A percentile compares a stretch with the other conserved stretches of the same genome.
Evolutionary conservation across 345 rosid genomes (phyloP).

Genomic region (Eucalyptus pauciflora): DNA sequence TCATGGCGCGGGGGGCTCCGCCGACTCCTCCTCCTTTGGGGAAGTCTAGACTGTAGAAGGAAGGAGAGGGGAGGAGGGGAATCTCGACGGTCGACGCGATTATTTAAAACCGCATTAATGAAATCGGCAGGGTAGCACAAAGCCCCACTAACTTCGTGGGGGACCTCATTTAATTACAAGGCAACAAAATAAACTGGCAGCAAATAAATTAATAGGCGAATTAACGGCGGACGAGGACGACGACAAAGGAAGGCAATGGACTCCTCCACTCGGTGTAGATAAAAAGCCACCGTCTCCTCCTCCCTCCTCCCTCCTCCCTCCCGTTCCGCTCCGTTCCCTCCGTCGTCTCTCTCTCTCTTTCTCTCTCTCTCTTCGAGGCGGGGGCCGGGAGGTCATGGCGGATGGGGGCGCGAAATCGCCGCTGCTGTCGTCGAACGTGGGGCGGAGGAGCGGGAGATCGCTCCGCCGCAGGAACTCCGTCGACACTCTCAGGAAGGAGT

Average conservation of each 20-base stretch:
- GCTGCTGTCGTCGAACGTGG: slow-evolving; percentile 1
- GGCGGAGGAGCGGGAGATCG: background rate
- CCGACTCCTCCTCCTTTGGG: background rate
- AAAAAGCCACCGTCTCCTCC: background rate
- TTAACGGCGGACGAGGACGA: background rate
- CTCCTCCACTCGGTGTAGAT: background rate
- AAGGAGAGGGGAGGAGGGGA: background rate
- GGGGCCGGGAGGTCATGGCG: slow-evolving; percentile 5
- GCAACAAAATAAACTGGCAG: background rate
- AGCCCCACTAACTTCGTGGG: background rate
- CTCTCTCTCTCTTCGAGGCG: background rate
- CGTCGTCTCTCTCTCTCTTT: too few species aligned
- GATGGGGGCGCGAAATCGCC: slow-evolving; percentile 8
- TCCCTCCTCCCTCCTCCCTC: background rate
- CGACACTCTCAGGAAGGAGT: slow-evolving; percentile 25
- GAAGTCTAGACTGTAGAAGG: background rate
- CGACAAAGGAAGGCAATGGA: background rate
- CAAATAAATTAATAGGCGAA: background rate
- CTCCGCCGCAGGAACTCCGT: slow-evolving; percentile 21
- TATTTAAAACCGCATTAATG: background rate
- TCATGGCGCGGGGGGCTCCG: background rate
- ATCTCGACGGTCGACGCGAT: background rate
- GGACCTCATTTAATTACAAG: background rate
- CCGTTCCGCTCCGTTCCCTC: too few species aligned
- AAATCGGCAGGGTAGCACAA: background rate